Evolutionary conservation across 1,284 basidiomycete genomes (phyloP).

Genomic region (Fomes fomentarius): DNA sequence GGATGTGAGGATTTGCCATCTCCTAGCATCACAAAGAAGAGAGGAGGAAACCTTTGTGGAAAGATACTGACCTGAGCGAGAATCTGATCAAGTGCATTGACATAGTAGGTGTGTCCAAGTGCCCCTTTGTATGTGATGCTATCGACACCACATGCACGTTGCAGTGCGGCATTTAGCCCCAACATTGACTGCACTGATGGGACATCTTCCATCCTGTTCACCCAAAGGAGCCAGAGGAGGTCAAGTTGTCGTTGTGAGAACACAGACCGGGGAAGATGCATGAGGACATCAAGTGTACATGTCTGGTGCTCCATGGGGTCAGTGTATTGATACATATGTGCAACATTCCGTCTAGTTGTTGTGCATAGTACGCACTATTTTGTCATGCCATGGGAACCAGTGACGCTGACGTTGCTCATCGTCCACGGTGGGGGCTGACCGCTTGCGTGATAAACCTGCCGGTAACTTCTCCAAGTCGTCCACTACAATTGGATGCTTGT

Average conservation of each 20-base stretch:
- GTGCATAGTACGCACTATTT: no score
- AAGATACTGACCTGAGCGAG: conserved; percentile 11
- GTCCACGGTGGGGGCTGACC: no score
- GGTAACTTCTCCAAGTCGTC: no score
- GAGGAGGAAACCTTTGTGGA: not conserved
- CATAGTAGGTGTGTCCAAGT: conserved; percentile 17
- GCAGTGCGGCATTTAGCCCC: not conserved
- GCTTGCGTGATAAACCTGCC: no score
- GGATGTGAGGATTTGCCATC: conserved; percentile 33
- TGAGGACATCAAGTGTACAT: conserved; percentile 15
- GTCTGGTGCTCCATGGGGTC: no score
- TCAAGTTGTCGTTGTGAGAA: conserved; percentile 20
- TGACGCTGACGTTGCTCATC: no score
- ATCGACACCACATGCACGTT: conserved; percentile 3
- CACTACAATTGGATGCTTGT: no score
- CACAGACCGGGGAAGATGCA: conserved; percentile 16
- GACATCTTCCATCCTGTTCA: conserved; percentile 2
- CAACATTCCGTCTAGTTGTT: no score
- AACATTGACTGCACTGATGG: conserved; percentile 5
- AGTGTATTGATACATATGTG: no score
- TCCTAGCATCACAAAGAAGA: conserved; percentile 28
- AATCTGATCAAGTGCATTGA: conserved; percentile 1
- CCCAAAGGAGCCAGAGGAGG: conserved; percentile 3
- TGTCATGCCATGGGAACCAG: no score
- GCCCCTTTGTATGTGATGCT: conserved; percentile 9